Base-by-base conservation (phyloP, 257 asterid genomes). In the Capsicum pubescens region DNA sequence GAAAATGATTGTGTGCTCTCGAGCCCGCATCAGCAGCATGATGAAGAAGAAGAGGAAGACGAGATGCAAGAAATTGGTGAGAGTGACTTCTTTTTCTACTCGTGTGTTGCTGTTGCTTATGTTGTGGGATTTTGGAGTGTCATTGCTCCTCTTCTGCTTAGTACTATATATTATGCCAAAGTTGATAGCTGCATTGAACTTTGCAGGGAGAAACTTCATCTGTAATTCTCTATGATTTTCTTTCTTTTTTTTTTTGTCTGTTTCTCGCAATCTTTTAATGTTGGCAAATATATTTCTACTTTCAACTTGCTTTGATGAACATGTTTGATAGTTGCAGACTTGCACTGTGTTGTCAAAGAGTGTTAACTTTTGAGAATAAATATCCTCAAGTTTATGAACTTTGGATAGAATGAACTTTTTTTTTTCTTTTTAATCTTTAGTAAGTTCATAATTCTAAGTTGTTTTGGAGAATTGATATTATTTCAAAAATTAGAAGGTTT, bases 41-140 rank as follows among this genome's bases (percentile, higher is more conserved):
- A 82, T 52, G 83, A 77, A 39, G 71, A 82, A 61, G 83, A 77
- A 39, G 71, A 85, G 59, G 87, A 60, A 21, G 85, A 82, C 19
- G 85, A 74, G 36, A 13, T 14, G 4, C 42, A 54, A 35, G 83
- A 83, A 26, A 21, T 82, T 74, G 83, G 76, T 21, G 87, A 80
- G 80, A 44, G 84, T 32, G 87, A 80, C 68, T 82, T 74, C 48
- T 76, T 85, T 76, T 85, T 72, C 87, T 82, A 46, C 85, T 85
- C 85, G 5, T 74, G 85, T 39, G 21, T 82, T 55, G 85, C 74
- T 52, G 85, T 57, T 60, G 79, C 83, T 35, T 85, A 63, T 70
- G 87, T 57, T 80, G 12, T 85, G 82, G 88, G 72, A 14, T 85
- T 82, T 72, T 85, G 85, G 88, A 60, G 44, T 55, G 85, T 82